Base-by-base conservation (phyloP, 2,329 filamentous ascomycete genomes). In the Alternaria alternata region DNA sequence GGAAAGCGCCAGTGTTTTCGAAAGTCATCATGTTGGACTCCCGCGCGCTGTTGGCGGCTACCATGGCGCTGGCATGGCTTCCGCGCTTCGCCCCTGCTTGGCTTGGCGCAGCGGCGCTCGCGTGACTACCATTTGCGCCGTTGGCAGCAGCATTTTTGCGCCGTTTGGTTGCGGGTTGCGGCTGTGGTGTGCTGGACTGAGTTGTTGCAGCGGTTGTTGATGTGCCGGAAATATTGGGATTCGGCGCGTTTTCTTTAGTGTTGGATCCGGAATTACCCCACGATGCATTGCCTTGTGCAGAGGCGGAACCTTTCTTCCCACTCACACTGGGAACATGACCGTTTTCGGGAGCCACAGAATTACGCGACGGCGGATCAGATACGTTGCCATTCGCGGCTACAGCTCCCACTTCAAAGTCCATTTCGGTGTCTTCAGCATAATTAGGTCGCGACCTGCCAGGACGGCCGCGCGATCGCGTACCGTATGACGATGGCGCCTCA, bases 341-440 rank as follows among this genome's bases (percentile, higher is more conserved):
- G 61, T 62, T 69, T 36, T 79, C 77, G 49, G 71, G 68, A 54
- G 66, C 73, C 63, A 68, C 66, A 57, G 74, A 78, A 59, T 65
- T 71, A 67, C 74, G 75, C 75, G 75, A 78, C 59, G 72, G 68
- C 54, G 75, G 71, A 49, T 76, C 77, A 63, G 77, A 85, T 62
- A 82, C 82, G 70, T 83, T 82, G 38, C 82, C 76, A 75, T 89
- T 90, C 75, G 88, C 88, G 54, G 81, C 71, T 62, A 87, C 85
- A 74, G 85, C 81, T 24, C 76, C 72, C 69, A 85, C 86, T 73
- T 97, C 94, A 77, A 93, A 92, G 76, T 98, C 95, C 79, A 92
- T 88, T 73, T 98, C 94, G 69, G 94, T 85, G 79, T 97, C 94
- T 80, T 99, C 95, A 51, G 95, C 94, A 80, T 99, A 99, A 80